Base-by-base conservation (phyloP, 108 stramenopile species). In the Seminavis robusta region DNA sequence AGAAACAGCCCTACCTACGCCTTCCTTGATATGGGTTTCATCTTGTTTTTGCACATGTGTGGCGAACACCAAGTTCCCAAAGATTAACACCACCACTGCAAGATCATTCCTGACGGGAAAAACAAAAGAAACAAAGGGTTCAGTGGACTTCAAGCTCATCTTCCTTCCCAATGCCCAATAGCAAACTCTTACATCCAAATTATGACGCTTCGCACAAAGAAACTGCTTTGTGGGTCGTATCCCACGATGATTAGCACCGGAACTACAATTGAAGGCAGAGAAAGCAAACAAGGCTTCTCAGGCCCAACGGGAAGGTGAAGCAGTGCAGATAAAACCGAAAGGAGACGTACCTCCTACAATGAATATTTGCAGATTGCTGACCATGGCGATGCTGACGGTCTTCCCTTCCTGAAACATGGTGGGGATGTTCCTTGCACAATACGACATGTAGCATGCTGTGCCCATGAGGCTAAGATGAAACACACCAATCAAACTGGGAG, bases 301-400 rank as follows among this genome's bases (percentile, higher is more conserved):
- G 16, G 17, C n/a, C n/a, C n/a, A n/a, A n/a, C n/a, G n/a, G n/a
- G n/a, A n/a, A n/a, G n/a, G n/a, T n/a, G n/a, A n/a, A n/a, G n/a
- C n/a, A n/a, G n/a, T n/a, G n/a, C n/a, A n/a, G n/a, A n/a, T n/a
- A n/a, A n/a, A n/a, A n/a, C n/a, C n/a, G n/a, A n/a, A n/a, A n/a
- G n/a, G 7, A 17, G 13, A 45, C 17, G 7, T 45, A 17, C 43
- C 16, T 37, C 52, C 52, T 2, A 58, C 17, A 2, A 58, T 8
- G 29, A 47, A 58, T 2, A 58, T 32, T 33, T 58, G 57, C 15
- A 58, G 20, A 25, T 58, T 58, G 5, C 43, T 46, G 13, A 45
- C 17, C 57, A 58, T 46, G 8, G 57, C 57, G 27, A 58, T 32
- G 2, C 31, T 46, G 1, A 58, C 29, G 24, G 21, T 46, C 27